phyloP scores from a whole-genome alignment of 164 flowering plant species.

The Umbilicus rupestris region DNA sequence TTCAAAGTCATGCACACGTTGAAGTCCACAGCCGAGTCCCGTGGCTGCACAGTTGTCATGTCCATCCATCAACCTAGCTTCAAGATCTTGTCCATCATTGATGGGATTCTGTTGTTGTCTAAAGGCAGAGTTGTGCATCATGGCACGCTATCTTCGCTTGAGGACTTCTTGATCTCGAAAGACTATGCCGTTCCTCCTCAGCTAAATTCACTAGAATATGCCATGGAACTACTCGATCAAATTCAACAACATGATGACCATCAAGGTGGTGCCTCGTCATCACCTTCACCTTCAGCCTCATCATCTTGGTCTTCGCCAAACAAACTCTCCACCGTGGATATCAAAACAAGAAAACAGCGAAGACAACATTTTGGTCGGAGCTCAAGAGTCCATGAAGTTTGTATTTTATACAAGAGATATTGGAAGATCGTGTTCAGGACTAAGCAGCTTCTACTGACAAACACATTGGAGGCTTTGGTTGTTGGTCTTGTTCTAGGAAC shows the following conservation, averaged over 20 bases:
- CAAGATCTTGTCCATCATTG: conserved; percentile 65
- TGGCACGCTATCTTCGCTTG: conserved; percentile 51
- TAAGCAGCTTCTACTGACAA: conserved; percentile 67
- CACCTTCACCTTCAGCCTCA: conserved; percentile 6
- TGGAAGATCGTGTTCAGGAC: conserved; percentile 89
- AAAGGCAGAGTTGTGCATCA: conserved; percentile 76
- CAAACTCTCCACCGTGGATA: neutral
- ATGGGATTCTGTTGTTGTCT: conserved; percentile 48
- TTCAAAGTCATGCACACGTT: conserved; percentile 64
- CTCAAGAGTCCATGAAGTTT: conserved; percentile 53
- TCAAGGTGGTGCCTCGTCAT: conserved; percentile 12
- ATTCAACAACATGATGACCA: conserved; percentile 17
- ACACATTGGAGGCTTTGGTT: conserved; percentile 65
- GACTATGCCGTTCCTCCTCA: conserved; percentile 79
- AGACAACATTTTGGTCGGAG: conserved; percentile 24
- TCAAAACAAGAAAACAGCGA: conserved; percentile 6
- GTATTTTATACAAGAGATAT: conserved; percentile 45
- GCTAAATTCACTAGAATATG: conserved; percentile 75
- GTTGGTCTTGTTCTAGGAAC: conserved; percentile 87
- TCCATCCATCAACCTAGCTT: conserved; percentile 95
- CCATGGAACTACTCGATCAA: conserved; percentile 76
- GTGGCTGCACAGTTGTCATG: conserved; percentile 53
- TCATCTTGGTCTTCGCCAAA: neutral
- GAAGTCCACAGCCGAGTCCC: conserved; percentile 34
- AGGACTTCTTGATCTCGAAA: conserved; percentile 31